Base-by-base conservation (phyloP, 352 stramenopile genomes). In the Phytophthora cactorum region DNA sequence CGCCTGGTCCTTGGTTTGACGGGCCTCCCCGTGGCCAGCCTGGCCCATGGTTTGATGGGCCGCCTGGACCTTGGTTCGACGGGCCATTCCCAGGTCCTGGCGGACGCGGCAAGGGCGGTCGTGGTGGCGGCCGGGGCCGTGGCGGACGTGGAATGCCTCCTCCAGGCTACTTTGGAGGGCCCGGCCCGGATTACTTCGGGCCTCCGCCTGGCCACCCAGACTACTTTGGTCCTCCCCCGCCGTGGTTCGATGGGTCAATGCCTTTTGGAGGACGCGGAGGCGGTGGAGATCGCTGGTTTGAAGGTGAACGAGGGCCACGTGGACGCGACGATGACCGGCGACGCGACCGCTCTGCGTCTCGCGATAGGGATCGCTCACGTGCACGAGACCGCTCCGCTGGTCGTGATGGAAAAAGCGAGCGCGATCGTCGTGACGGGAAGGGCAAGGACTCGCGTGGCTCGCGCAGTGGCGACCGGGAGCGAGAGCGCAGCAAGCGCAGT, bases 41-140 rank as follows among this genome's bases (percentile, higher is more conserved):
- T 52, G 84, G 85, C 15, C 78, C 79, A 22, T 93, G 85, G 85
- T 95, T 91, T 66, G 82, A 95, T 51, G 86, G 83, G 1, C 82
- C 78, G 2, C 84, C 74, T 39, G 78, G 73, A 1, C 88, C 87
- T 25, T 96, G 88, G 88, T 96, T 93, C 57, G 86, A 93, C 47
- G 86, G 86, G 36, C 84, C 85, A 31, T 91, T 89, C 34, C 85
- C 85, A 36, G 81, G 82, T 36, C 75, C 67, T 63, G 70, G 75
- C 52, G 68, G 66, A 34, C 73, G 75, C 25, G 67, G 61, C 9
- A 68, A 82, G 39, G 82, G 82, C 39, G 72, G 77, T 59, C 82
- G 80, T 46, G 74, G 80, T 46, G 80, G 82, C 38, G 64, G 79
- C 11, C 67, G 79, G 52, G 69, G 73, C 11, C 66, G 70, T 12